Conservation (phyloP, 768 basidiomycete species). For the Russula ochroleuca region DNA sequence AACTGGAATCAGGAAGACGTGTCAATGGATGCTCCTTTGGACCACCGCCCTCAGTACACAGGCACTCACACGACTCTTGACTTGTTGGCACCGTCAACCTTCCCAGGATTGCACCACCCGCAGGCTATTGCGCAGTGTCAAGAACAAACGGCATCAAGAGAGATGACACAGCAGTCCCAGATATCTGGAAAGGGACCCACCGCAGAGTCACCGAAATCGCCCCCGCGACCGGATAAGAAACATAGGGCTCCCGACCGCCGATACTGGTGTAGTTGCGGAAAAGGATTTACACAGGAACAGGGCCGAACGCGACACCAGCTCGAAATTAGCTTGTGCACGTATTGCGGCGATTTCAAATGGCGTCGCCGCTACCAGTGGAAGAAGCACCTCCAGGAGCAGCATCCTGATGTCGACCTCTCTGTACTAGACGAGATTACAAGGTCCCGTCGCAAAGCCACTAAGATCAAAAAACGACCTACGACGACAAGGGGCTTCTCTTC, state of each 20-base stretch:
- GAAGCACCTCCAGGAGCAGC: neutral
- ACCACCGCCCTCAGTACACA: neutral
- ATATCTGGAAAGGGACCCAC: too few species aligned
- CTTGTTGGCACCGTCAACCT: too few species aligned
- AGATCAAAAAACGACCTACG: neutral
- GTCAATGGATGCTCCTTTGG: neutral
- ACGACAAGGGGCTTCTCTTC: neutral
- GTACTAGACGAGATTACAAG: neutral
- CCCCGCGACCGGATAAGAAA: neutral
- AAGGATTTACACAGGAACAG: neutral
- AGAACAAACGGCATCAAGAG: neutral
- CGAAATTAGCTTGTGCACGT: neutral
- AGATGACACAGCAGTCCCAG: neutral
- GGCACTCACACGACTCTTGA: too few species aligned
- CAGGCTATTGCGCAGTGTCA: neutral
- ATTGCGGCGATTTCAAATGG: neutral
- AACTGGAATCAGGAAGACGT: neutral
- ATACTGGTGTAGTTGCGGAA: neutral
- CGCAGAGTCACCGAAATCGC: neutral
- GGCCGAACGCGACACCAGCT: neutral
- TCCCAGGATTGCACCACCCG: too few species aligned
- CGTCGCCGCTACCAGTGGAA: neutral
- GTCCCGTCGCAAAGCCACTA: neutral
- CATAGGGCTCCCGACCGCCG: neutral
- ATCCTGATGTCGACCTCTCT: neutral